Evolutionary conservation across 2,329 filamentous ascomycete species (phyloP), one percentile per base, ranked within the genome.

Genomic region (Phaeosphaeriaceae sp.): DNA sequence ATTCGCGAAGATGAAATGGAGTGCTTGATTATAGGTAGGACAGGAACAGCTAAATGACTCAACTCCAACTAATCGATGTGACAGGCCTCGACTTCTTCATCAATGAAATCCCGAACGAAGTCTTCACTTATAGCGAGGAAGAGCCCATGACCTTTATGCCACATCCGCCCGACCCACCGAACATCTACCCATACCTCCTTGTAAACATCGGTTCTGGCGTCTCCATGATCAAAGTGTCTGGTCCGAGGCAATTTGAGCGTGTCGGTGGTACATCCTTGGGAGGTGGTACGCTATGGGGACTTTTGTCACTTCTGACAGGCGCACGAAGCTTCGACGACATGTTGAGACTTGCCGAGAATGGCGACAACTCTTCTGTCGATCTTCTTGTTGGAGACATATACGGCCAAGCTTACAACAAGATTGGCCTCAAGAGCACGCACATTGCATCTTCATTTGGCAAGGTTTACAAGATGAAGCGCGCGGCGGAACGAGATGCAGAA

Each of bases 361-460:
- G 95, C 24, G 95, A 99, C 80, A 99, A 99, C 72, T 85, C 90
- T 40, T 90, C 91, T 25, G 95, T 99, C 10, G 95, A 99, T 75
- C 93, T 99, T 89, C 84, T 99, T 19, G 95, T 99, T 0, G 95
- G 95, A 20, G 95, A 99, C 77, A 99, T 99, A 51, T 99, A 99
- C 78, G 95, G 95, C 57, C 91, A 91, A 62, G 94, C 96, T 67
- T 99, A 99, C 73, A 90, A 88, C 76, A 97, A 97, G 79, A 98
- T 99, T 58, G 95, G 95, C 0, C 84, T 99, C 48, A 98, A 97
- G 81, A 94, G 91, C 78, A 96, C 90, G 4, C 94, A 95, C 10
- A 99, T 99, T 70, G 95, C 95, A 4, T 96, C 91, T 68, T 96
- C 92, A 1, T 98, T 99, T 74, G 95, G 95, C 56, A 98, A 98